Percentiles rank a stretch among this genome's conserved stretches.
These are phyloP conservation scores for Amaranthus hypochondriacus DNA, from an alignment of 148 eudicot species.

Conservation along the genomic window DNA sequence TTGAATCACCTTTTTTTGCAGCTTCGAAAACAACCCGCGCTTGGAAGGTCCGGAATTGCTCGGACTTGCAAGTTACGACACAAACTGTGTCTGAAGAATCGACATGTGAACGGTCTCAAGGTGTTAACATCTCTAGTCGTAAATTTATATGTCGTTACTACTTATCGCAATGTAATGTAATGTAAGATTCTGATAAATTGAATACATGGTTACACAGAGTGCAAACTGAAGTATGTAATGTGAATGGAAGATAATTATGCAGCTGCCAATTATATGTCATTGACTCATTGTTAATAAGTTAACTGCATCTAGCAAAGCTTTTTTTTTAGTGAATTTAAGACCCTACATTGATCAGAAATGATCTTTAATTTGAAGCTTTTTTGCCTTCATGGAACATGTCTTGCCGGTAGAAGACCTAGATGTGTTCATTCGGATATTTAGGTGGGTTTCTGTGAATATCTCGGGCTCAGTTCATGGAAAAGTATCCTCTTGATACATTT, in stretches of 20 bases:
- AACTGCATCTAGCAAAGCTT: background rate
- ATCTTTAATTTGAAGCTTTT: background rate
- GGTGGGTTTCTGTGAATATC: too few relatives aligned
- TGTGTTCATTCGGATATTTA: too few relatives aligned
- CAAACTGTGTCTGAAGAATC: conserved; percentile 44
- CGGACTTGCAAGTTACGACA: conserved; percentile 82
- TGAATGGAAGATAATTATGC: conserved; percentile 1
- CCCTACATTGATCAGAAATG: background rate
- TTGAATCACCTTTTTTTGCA: conserved; percentile 23
- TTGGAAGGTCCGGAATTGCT: conserved; percentile 88
- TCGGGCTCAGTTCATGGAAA: too few relatives aligned
- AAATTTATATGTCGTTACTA: conserved; percentile 7
- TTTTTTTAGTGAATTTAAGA: background rate
- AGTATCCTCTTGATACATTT: too few relatives aligned
- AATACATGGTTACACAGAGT: conserved; percentile 12
- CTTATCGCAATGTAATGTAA: conserved; percentile 18
- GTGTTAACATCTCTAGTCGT: conserved; percentile 6
- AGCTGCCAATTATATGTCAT: background rate
- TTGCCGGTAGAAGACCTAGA: too few relatives aligned
- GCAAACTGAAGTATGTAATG: conserved; percentile 12
- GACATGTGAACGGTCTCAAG: conserved; percentile 13
- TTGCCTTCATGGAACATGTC: too few relatives aligned
- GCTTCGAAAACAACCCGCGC: conserved; percentile 82
- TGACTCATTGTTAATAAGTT: background rate
- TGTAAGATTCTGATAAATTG: conserved; percentile 16